phyloP scores from a whole-genome alignment of 129 eudicot genomes.

The Flaveria bidentis region DNA sequence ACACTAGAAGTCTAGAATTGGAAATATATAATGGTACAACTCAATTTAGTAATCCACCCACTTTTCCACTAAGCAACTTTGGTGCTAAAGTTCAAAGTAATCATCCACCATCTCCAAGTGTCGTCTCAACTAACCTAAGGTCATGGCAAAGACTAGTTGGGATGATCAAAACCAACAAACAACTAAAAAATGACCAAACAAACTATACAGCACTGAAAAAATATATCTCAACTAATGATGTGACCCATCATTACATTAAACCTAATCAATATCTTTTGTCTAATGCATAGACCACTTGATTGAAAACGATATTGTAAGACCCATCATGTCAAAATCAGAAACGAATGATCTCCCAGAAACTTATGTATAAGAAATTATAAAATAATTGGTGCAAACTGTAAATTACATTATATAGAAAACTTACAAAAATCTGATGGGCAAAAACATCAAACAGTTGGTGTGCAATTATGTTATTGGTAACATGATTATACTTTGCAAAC shows the following conservation, averaged over 20 bases:
- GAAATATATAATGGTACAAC: constrained; percentile 6
- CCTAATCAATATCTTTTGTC: constrained; percentile 1
- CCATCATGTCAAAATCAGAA: too few relatives aligned
- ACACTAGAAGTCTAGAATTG: background rate
- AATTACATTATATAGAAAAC: too few relatives aligned
- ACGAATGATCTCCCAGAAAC: too few relatives aligned
- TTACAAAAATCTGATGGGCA: background rate
- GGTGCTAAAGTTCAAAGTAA: constrained; percentile 32
- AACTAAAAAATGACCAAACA: constrained; percentile 23
- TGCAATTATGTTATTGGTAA: constrained; percentile 10
- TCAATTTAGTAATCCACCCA: constrained; percentile 23
- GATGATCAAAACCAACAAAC: constrained; percentile 28
- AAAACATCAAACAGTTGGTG: constrained; percentile 17
- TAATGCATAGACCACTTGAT: background rate
- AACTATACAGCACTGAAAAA: background rate
- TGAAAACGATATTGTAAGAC: background rate
- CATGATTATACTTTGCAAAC: background rate
- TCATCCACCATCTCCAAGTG: constrained; percentile 43
- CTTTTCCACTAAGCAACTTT: constrained; percentile 30
- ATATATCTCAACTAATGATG: background rate
- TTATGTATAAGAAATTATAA: too few relatives aligned
- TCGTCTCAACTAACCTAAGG: constrained; percentile 37
- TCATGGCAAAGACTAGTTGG: constrained; percentile 27
- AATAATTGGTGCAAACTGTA: too few relatives aligned
- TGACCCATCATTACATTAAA: background rate